Evolutionary conservation across 176 grass and related monocot genomes (phyloP), one percentile per base, ranked within the genome.

Genomic region (Carex pumila): DNA sequence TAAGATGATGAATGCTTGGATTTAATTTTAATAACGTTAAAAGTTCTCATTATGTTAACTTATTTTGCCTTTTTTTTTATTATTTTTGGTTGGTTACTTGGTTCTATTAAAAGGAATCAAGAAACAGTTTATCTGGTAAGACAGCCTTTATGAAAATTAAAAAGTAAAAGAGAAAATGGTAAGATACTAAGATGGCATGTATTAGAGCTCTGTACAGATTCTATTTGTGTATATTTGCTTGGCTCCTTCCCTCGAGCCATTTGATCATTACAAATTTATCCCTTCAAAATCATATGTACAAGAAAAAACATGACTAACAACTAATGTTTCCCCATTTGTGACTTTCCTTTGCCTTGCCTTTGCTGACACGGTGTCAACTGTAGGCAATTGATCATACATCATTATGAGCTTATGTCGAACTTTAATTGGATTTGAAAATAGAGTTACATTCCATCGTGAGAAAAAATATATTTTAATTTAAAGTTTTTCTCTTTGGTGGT

Each of bases 211-310:
- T 81, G 30, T 64, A 81, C 79, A 81, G 59, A 81, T 81, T 81
- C 79, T 81, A 64, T 63, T 81, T 81, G 53, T 81, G 79, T 81
- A 81, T 45, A 65, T 63, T 63, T 15, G 79, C 39, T 81, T 81
- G 79, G 79, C 61, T 65, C 37, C 56, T 75, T 49, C 34, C 57
- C 31, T 81, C 50, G 79, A 81, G 58, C 55, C 61, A 62, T 45
- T 45, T 43, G 37, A 81, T 81, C 79, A 62, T 61, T 81, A 81
- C 79, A 81, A 65, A 64, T 65, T 22, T 32, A 43, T 36, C 79
- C 58, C 21, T 25, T 25, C 50, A 78, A 78, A 62, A 41, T 81
- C 32, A 81, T 32, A 65, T 65, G 6, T 81, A 65, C 56, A 81
- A 63, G 50, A 65, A 81, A 73, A 64, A 81, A 81, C 56, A 81